Base-by-base conservation (phyloP, 2,329 filamentous ascomycete genomes). In the Cyphellophora europaea region DNA sequence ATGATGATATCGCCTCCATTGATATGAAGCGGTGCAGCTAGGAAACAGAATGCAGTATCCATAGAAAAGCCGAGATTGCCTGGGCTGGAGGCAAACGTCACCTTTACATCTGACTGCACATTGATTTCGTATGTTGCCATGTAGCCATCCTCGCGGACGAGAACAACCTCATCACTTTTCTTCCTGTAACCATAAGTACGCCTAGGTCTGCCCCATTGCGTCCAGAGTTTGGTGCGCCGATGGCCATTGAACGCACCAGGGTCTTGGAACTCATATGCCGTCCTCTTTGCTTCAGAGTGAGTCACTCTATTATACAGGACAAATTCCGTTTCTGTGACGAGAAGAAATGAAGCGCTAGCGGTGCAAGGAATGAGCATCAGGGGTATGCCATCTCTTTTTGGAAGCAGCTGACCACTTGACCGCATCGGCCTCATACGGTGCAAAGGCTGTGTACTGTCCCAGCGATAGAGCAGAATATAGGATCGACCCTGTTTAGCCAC, bases 121-220 rank as follows among this genome's bases (percentile, higher is more conserved):
- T 47, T 39, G 27, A 47, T 75, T 45, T 86, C 78, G 4, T 89
- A 59, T 44, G 81, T 83, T 35, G 79, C 72, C 6, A 95, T 70
- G 32, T 79, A 65, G 3, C 91, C 91, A 53, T 96, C 89, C 59
- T 96, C 89, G 36, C 88, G 77, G 8, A 82, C 83, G 11, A 98
- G 64, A 52, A 91, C 94, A 32, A 96, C 77, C 40, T 80, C 77
- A 51, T 96, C 91, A 21, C 78, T 76, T 12, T 65, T 69, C 35
- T 71, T 63, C 34, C 72, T 72, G 45, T 79, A 81, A 10, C 65
- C 59, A 40, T 70, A 70, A 15, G 77, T 71, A 5, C 89, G 77
- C 40, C 76, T 71, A 2, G 87, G 82, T 40, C 84, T 74, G 17
- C 85, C 77, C 88, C 89, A 98, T 15, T 82, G 76, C 3, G 81